phyloP scores from a whole-genome alignment of 148 eudicot species.

The Rhododendron simsii region DNA sequence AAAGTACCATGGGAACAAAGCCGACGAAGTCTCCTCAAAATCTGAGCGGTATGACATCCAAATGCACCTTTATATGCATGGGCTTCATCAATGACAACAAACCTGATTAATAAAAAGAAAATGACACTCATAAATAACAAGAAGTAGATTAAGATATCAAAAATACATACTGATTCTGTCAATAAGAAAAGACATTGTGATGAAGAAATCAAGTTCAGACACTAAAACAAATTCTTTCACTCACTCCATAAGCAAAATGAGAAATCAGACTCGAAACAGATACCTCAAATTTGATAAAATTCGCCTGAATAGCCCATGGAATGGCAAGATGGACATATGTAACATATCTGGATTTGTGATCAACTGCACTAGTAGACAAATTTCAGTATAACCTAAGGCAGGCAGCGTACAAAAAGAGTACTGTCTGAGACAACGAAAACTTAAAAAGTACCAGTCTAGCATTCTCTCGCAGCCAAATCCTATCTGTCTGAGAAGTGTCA shows the following conservation, averaged over 20 bases:
- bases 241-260: not conserved
- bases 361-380: slow-evolving; percentile 55
- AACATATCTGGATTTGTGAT: slow-evolving; percentile 98
- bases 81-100: slow-evolving; percentile 86
- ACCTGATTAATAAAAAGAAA: slow-evolving; percentile 35
- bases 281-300: slow-evolving; percentile 86
- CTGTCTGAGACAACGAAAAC: slow-evolving; percentile 12
- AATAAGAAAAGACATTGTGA: not conserved
- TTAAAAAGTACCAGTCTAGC: slow-evolving; percentile 67
- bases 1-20: slow-evolving; percentile 85
- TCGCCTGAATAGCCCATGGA: slow-evolving; percentile 68
- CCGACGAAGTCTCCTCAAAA: slow-evolving; percentile 81
- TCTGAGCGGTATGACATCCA: slow-evolving; percentile 92
- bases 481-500: slow-evolving; percentile 72
- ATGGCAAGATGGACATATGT: slow-evolving; percentile 91
- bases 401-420: not conserved
- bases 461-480: slow-evolving; percentile 76
- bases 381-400: slow-evolving; percentile 1
- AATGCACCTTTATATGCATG: slow-evolving; percentile 92
- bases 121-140: slow-evolving; percentile 7
- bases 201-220: not conserved
- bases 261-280: slow-evolving; percentile 12
- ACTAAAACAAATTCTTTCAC: not conserved
- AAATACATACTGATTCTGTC: not conserved
- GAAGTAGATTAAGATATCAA: not conserved